Evolutionary conservation across 148 eudicot species (phyloP).

Genomic region (Bassia scoparia): DNA sequence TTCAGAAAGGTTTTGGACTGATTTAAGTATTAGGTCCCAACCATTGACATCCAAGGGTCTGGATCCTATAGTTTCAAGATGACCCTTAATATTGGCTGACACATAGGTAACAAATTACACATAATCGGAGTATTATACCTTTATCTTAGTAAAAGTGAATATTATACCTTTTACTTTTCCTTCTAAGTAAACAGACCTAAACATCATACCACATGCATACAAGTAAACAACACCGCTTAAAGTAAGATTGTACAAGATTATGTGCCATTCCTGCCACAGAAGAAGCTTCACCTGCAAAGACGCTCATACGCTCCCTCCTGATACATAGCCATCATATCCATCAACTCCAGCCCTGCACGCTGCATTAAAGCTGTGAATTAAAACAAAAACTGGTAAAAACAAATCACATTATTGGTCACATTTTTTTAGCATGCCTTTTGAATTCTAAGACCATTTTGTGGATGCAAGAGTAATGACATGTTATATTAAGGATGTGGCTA

Average conservation of each 20-base stretch:
- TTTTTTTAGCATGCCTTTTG: neutral
- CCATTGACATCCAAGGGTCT: neutral
- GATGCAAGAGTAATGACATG: too few species aligned
- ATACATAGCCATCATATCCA: constrained; percentile 99
- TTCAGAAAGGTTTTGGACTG: neutral
- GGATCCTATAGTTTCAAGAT: neutral
- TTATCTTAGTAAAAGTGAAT: too few species aligned
- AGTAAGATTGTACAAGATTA: neutral
- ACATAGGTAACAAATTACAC: neutral
- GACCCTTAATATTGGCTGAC: neutral
- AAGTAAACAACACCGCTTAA: neutral
- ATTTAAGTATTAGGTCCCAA: neutral
- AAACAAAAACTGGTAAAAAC: too few species aligned
- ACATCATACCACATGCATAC: neutral
- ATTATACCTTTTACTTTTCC: neutral
- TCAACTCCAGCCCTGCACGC: constrained; percentile 98
- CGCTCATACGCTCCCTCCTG: constrained; percentile 99
- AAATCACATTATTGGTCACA: neutral
- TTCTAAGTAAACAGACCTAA: neutral
- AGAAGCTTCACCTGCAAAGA: constrained; percentile 73
- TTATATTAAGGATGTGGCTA: too few species aligned
- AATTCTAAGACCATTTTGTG: neutral
- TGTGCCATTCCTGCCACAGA: neutral
- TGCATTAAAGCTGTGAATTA: constrained; percentile 40
- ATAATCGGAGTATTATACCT: neutral